Conservation (phyloP, 1,284 basidiomycete species). For the Apiotrichum akiyoshidainum region DNA sequence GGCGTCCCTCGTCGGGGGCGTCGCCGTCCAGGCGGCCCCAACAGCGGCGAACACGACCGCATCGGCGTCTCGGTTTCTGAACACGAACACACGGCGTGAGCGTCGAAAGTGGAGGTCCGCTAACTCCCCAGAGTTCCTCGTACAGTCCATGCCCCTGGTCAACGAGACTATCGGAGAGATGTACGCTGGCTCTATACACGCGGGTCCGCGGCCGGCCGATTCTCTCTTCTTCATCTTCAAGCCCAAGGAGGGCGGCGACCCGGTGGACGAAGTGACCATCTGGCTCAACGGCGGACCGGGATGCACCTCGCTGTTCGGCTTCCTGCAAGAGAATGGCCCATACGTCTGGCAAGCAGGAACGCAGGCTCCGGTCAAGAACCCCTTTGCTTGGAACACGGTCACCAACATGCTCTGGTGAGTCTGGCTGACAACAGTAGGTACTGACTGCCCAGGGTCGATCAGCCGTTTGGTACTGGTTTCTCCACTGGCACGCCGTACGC, state of each 20-base stretch:
- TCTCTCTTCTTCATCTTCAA: slow-evolving; percentile 27
- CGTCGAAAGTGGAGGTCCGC: too few species aligned
- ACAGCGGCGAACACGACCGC: too few species aligned
- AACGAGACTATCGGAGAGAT: slow-evolving; percentile 24
- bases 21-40: too few species aligned
- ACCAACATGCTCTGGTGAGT: slow-evolving; percentile 35
- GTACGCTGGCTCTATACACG: slow-evolving; percentile 25
- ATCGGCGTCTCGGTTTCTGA: too few species aligned
- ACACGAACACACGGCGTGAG: too few species aligned
- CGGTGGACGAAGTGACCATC: slow-evolving; percentile 32
- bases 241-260: slow-evolving; percentile 15
- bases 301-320: slow-evolving; percentile 72
- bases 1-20: too few species aligned
- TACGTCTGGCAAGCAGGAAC: slow-evolving; percentile 66
- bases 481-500: slow-evolving; percentile 69
- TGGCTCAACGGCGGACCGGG: slow-evolving; percentile 27
- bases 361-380: slow-evolving; percentile 63
- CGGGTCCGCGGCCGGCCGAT: slow-evolving; percentile 6
- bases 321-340: slow-evolving; percentile 78
- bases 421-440: neutral
- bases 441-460: slow-evolving; percentile 51
- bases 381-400: slow-evolving; percentile 75
- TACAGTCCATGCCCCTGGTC: slow-evolving; percentile 24
- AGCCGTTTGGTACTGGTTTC: slow-evolving; percentile 78
- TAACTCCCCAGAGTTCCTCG: slow-evolving; percentile 16